These are phyloP conservation scores for Phytopythium cucurbitacearum DNA, from an alignment of 352 stramenopile species.

Conservation along the genomic window DNA sequence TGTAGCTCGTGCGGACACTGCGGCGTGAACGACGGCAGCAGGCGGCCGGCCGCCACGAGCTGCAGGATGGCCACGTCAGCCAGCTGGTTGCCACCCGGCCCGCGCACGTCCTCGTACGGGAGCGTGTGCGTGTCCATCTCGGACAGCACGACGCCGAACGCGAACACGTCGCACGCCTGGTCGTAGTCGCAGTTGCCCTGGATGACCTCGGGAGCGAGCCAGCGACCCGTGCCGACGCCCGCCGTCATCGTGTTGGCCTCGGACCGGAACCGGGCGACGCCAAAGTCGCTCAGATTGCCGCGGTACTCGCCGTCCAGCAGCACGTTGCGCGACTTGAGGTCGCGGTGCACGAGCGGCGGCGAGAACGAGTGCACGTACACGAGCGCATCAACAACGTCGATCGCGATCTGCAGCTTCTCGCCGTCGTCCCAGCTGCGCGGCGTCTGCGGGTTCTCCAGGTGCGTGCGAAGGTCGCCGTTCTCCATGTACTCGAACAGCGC, in stretches of 20 bases:
- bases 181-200: constrained; percentile 20
- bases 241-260: constrained; percentile 20
- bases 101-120: constrained; percentile 18
- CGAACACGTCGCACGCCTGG: constrained; percentile 25
- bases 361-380: constrained; percentile 43
- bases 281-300: constrained; percentile 45
- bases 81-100: constrained; percentile 8
- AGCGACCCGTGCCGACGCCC: constrained; percentile 15
- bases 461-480: constrained; percentile 37
- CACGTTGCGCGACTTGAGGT: constrained; percentile 43
- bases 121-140: constrained; percentile 32
- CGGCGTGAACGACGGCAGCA: constrained; percentile 20
- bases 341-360: constrained; percentile 32
- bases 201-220: constrained; percentile 31
- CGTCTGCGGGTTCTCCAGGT: constrained; percentile 14
- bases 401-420: constrained; percentile 29
- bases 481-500: constrained; percentile 68
- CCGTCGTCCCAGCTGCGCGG: constrained; percentile 7
- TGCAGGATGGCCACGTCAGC: constrained; percentile 24
- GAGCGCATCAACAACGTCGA: constrained; percentile 43
- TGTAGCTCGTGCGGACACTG: constrained; percentile 13
- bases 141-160: constrained; percentile 29
- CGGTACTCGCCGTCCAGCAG: constrained; percentile 24
- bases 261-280: constrained; percentile 17
- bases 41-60: constrained; percentile 17